These are phyloP conservation scores for Coemansia sp. DNA, from an alignment of 192 early-diverging fungal genomes.

Conservation along the genomic window DNA sequence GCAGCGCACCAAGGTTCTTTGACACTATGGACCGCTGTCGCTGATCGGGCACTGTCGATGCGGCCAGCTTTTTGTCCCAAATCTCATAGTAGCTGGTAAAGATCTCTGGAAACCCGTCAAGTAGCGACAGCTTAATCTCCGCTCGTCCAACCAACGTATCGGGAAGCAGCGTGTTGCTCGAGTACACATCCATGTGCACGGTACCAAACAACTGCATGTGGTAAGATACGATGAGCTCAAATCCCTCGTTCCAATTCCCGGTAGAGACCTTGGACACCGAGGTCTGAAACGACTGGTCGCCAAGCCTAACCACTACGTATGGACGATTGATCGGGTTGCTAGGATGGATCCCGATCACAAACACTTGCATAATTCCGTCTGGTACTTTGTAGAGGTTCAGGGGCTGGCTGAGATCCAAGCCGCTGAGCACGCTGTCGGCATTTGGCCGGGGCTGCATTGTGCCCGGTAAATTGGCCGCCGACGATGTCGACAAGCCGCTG, in stretches of 20 bases:
- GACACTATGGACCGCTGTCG: constrained; percentile 56
- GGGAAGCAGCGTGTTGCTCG: constrained; percentile 59
- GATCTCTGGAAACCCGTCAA: constrained; percentile 65
- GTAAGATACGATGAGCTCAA: constrained; percentile 67
- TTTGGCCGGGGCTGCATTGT: constrained; percentile 11
- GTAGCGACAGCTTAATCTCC: constrained; percentile 61
- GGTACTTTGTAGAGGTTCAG: constrained; percentile 54
- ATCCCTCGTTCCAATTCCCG: constrained; percentile 71
- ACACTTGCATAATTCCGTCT: constrained; percentile 59
- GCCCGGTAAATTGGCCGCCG: not conserved
- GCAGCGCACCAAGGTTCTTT: constrained; percentile 67
- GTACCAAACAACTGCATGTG: constrained; percentile 77
- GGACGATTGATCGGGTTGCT: constrained; percentile 60
- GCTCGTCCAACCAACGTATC: constrained; percentile 68
- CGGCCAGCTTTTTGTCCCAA: constrained; percentile 68
- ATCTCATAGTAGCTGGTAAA: constrained; percentile 76
- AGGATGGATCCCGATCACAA: constrained; percentile 59
- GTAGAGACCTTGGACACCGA: constrained; percentile 57
- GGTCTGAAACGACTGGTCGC: constrained; percentile 66
- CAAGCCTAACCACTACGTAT: constrained; percentile 65
- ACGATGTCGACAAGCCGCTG: not conserved
- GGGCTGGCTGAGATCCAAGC: constrained; percentile 45
- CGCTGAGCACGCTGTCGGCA: constrained; percentile 31
- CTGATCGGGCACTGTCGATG: constrained; percentile 61
- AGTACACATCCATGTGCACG: constrained; percentile 68